Conservation (phyloP, 129 eudicot genomes). For the Mikania micrantha region DNA sequence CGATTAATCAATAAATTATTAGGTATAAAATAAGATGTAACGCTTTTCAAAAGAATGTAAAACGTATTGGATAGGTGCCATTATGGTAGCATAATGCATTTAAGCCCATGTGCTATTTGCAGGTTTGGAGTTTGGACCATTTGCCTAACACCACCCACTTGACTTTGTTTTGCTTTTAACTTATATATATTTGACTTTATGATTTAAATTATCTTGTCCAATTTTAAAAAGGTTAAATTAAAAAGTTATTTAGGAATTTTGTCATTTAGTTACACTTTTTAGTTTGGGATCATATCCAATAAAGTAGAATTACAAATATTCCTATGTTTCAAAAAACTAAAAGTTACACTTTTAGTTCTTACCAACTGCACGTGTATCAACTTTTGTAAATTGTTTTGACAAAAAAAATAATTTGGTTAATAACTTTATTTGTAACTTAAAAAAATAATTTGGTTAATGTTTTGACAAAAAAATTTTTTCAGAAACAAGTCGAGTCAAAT, state of each 20-base stretch:
- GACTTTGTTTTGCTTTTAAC: not conserved
- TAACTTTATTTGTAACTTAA: too few relatives aligned
- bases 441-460: too few relatives aligned
- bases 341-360: too few relatives aligned
- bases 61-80: not conserved
- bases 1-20: not conserved
- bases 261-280: not conserved
- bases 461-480: too few relatives aligned
- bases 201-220: not conserved
- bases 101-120: not conserved
- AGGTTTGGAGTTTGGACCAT: not conserved
- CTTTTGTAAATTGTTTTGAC: too few relatives aligned
- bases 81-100: not conserved
- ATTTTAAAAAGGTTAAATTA: not conserved
- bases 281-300: too few relatives aligned
- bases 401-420: too few relatives aligned
- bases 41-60: not conserved
- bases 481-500: too few relatives aligned
- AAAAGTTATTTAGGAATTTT: not conserved
- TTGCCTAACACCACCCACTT: not conserved
- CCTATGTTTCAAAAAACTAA: too few relatives aligned
- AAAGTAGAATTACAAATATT: not conserved
- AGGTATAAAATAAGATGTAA: not conserved
- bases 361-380: too few relatives aligned
- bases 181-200: not conserved